A percentile compares a stretch with the other conserved stretches of the same genome.
These are phyloP conservation scores for Beta lomatogona DNA, from an alignment of 179 eudicot genomes.

Conservation along the genomic window DNA sequence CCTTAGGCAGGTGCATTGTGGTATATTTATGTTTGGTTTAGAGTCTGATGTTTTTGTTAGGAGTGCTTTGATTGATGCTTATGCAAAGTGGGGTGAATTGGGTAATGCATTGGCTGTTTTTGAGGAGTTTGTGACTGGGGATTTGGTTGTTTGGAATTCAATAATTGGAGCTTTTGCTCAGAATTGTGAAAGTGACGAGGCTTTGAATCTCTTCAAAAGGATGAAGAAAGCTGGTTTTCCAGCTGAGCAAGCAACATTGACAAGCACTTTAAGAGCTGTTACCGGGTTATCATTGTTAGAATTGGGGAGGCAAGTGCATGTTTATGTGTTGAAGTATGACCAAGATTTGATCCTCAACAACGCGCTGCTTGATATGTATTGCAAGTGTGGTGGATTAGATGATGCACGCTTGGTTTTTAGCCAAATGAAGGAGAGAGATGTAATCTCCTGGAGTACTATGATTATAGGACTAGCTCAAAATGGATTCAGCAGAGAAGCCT, in stretches of 20 bases:
- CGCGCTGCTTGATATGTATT: conserved; percentile 75
- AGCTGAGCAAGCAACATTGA: conserved; percentile 55
- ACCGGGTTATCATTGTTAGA: conserved; percentile 52
- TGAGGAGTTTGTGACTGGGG: conserved; percentile 55
- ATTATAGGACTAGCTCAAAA: conserved; percentile 65
- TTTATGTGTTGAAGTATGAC: conserved; percentile 57
- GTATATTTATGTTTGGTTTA: conserved; percentile 52
- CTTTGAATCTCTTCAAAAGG: conserved; percentile 50
- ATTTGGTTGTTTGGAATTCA: conserved; percentile 70
- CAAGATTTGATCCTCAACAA: conserved; percentile 61
- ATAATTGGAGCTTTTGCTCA: conserved; percentile 71
- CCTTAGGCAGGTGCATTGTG: conserved; percentile 59
- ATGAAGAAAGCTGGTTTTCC: conserved; percentile 59
- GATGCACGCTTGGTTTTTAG: conserved; percentile 46
- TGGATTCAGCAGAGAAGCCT: conserved; percentile 57
- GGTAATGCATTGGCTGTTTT: conserved; percentile 47
- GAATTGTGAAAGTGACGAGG: conserved; percentile 57
- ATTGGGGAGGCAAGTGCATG: conserved; percentile 72
- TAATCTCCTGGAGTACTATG: conserved; percentile 75
- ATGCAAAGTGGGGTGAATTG: conserved; percentile 65
- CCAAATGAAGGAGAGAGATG: conserved; percentile 54
- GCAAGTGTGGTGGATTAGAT: conserved; percentile 65
- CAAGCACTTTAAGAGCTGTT: conserved; percentile 64
- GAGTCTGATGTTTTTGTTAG: conserved; percentile 65
- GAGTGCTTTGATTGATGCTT: conserved; percentile 63